Base-by-base conservation (phyloP, 2,329 filamentous ascomycete genomes). In the Albifimbria verrucaria region DNA sequence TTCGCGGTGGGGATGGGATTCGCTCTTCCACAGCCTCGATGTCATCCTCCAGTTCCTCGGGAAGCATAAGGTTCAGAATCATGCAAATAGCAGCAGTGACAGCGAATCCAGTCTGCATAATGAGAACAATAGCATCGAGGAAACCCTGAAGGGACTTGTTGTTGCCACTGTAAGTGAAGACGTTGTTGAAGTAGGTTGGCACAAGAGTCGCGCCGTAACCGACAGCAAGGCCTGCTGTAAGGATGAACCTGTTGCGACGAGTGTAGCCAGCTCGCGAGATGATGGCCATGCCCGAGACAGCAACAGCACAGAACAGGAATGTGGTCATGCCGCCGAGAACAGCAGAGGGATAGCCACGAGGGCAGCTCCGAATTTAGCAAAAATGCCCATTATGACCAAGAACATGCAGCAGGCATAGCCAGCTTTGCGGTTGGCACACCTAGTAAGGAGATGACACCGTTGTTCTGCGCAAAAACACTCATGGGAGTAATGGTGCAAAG, bases 391-490 rank as follows among this genome's bases (percentile, higher is more conserved):
- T 59, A 94, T 68, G 56, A 94, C 71, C 11, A 94, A 79, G 75
- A 92, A 92, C 62, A 88, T 77, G 67, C 81, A 91, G 65, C 86
- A 88, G 48, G 86, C 88, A 67, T 91, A 92, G 4, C 90, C 90
- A 5, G 89, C 90, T 46, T 85, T 88, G 51, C 90, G 83, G 68
- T 91, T 93, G 1, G 90, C 90, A 67, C 89, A 93, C 17, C 89
- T 81, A 0, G 90, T 94, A 44, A 94, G 77, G 89, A 87, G 55
- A 94, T 92, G 49, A 93, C 88, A 32, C 89, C 89, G 66, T 93
- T 92, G 74, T 93, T 93, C 68, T 92, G 89, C 0, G 89, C 89
- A 60, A 92, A 92, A 1, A 86, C 88, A 2, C 84, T 86, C 82
- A 92, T 89, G 25, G 89, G 89, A 0, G 88, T 89, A 59, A 90